Evolutionary conservation across 2,329 filamentous ascomycete species (phyloP).

Genomic region (Zasmidium angulare): DNA sequence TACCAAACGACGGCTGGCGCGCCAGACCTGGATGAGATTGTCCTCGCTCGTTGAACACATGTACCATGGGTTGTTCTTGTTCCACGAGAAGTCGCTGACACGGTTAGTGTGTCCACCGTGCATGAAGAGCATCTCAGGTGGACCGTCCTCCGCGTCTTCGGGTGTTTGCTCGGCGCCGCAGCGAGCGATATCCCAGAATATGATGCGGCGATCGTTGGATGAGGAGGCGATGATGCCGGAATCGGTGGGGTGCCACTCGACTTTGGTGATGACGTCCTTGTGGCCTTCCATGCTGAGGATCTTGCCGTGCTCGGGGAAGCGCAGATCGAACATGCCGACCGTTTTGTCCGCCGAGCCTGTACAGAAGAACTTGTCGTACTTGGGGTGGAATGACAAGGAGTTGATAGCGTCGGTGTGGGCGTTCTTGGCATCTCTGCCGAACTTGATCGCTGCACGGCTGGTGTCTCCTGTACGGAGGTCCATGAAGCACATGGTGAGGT

Average conservation of each 20-base stretch:
- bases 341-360: constrained; percentile 95
- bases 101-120: constrained; percentile 97
- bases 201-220: constrained; percentile 87
- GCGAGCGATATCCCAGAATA: constrained; percentile 93
- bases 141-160: constrained; percentile 92
- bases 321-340: constrained; percentile 90
- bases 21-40: constrained; percentile 87
- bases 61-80: constrained; percentile 93
- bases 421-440: constrained; percentile 51
- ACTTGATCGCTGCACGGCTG: constrained; percentile 53
- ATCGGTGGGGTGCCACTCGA: constrained; percentile 93
- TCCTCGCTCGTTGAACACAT: constrained; percentile 95
- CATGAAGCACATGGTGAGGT: constrained; percentile 87
- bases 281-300: constrained; percentile 89
- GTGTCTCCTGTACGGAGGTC: constrained; percentile 71
- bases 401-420: constrained; percentile 94
- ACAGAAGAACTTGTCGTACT: constrained; percentile 83
- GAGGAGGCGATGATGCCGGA: constrained; percentile 84
- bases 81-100: constrained; percentile 97
- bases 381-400: constrained; percentile 90
- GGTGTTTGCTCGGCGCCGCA: constrained; percentile 93
- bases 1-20: constrained; percentile 36
- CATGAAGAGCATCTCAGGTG: constrained; percentile 97
- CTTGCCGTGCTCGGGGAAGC: constrained; percentile 68
- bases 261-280: constrained; percentile 82